These are phyloP conservation scores for Chondrus crispus DNA, from an alignment of 23 red algal genomes.

Conservation along the genomic window DNA sequence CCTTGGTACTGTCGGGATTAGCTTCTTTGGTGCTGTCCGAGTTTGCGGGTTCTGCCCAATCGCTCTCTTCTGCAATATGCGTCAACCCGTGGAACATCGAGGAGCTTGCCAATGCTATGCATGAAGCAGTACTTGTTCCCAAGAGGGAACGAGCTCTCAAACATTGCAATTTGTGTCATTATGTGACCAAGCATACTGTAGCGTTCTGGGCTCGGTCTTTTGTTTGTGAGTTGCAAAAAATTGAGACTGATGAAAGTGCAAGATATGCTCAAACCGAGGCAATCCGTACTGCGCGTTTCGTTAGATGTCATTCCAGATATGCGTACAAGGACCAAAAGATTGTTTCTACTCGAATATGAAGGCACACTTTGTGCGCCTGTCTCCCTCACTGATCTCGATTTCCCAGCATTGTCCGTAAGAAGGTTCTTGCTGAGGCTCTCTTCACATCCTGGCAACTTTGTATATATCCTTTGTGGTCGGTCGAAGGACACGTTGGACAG, in stretches of 20 bases:
- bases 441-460: constrained; percentile 69
- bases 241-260: constrained; percentile 47
- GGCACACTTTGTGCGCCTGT: constrained; percentile 64
- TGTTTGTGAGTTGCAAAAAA: constrained; percentile 78
- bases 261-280: constrained; percentile 30
- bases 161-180: constrained; percentile 95
- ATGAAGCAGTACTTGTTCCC: constrained; percentile 83
- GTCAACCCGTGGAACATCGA: constrained; percentile 98
- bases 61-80: constrained; percentile 86
- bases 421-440: constrained; percentile 66
- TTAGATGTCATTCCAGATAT: constrained; percentile 65
- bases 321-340: constrained; percentile 14
- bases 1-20: too few species aligned
- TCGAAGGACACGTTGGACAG: constrained; percentile 57
- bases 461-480: constrained; percentile 82
- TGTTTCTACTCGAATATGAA: constrained; percentile 91
- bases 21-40: constrained; percentile 87
- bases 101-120: constrained; percentile 83
- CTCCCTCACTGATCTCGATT: constrained; percentile 64
- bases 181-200: constrained; percentile 90
- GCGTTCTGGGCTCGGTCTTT: constrained; percentile 94
- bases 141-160: constrained; percentile 84
- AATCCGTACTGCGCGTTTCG: constrained; percentile 55
- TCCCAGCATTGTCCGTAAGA: constrained; percentile 45
- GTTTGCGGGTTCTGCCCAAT: constrained; percentile 93